Percentiles rank a stretch among this genome's conserved stretches.
Evolutionary conservation across 306 rosid genomes (phyloP).

Genomic region (Fagus sylvatica): DNA sequence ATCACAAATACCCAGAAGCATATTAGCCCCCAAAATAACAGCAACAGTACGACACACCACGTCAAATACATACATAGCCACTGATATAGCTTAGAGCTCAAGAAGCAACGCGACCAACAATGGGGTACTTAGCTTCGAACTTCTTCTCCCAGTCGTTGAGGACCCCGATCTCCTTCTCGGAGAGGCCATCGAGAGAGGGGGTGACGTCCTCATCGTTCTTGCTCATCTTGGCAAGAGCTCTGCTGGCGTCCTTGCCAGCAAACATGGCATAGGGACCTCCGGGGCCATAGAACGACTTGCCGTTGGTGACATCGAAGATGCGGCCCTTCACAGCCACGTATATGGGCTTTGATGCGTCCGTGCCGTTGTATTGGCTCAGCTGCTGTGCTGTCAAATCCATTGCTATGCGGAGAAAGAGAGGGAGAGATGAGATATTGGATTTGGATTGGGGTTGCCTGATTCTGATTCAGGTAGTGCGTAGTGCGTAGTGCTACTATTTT

Average conservation of each 20-base stretch:
- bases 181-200: conserved; percentile 72
- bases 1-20: conserved; percentile 17
- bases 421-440: neutral
- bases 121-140: conserved; percentile 89
- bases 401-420: neutral
- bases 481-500: too few relatives aligned
- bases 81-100: conserved; percentile 8
- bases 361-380: conserved; percentile 65
- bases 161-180: conserved; percentile 94
- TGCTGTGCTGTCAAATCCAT: conserved; percentile 69
- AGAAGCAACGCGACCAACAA: conserved; percentile 65
- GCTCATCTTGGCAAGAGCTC: conserved; percentile 97
- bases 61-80: neutral
- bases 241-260: conserved; percentile 94
- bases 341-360: conserved; percentile 78
- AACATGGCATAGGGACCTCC: conserved; percentile 90
- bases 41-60: neutral
- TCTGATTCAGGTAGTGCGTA: too few relatives aligned
- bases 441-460: too few relatives aligned
- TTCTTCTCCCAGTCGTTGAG: conserved; percentile 94
- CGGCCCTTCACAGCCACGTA: conserved; percentile 83
- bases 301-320: conserved; percentile 79
- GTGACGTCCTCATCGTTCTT: conserved; percentile 74
- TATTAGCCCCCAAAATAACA: neutral
- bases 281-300: conserved; percentile 88